A percentile compares a stretch with the other conserved stretches of the same genome.
Conservation (phyloP, 2,329 filamentous ascomycete species). For the Aspergillus novofumigatus region DNA sequence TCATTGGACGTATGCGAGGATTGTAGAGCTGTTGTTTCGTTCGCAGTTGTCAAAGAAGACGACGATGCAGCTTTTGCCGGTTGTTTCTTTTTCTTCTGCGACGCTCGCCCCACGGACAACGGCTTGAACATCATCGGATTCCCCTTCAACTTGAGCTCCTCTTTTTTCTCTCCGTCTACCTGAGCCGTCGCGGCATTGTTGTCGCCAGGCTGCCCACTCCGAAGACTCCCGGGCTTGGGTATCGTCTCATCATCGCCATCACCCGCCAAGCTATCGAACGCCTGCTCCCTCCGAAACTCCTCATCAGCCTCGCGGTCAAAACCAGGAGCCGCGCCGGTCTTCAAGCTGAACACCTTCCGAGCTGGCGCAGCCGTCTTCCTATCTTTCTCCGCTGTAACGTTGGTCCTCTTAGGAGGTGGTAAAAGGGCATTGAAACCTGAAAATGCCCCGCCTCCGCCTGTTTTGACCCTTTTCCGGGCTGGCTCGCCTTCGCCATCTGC, state of each 20-base stretch:
- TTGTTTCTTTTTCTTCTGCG: slow-evolving; percentile 61
- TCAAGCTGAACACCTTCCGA: slow-evolving; percentile 64
- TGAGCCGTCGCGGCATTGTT: slow-evolving; percentile 1
- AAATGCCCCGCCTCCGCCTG: slow-evolving; percentile 63
- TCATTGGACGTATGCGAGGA: slow-evolving; percentile 12
- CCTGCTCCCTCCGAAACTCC: slow-evolving; percentile 29
- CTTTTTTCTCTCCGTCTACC: slow-evolving; percentile 6
- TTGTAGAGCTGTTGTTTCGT: slow-evolving; percentile 14
- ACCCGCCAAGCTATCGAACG: slow-evolving; percentile 17
- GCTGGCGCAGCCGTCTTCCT: slow-evolving; percentile 38
- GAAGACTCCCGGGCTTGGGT: slow-evolving; percentile 23
- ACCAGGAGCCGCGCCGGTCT: slow-evolving; percentile 77
- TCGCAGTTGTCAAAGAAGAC: slow-evolving; percentile 11
- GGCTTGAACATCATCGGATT: slow-evolving; percentile 87
- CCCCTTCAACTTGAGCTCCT: slow-evolving; percentile 55
- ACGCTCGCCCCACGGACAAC: slow-evolving; percentile 74
- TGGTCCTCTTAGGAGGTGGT: slow-evolving; percentile 68
- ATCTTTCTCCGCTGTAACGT: slow-evolving; percentile 20
- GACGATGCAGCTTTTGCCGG: slow-evolving; percentile 24
- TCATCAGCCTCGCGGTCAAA: slow-evolving; percentile 63
- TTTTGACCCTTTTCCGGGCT: slow-evolving; percentile 67
- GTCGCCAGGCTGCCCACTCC: slow-evolving; percentile 6
- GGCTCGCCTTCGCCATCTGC: slow-evolving; percentile 47
- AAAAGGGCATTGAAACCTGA: slow-evolving; percentile 82
- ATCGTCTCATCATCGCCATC: slow-evolving; percentile 19